These are phyloP conservation scores for Candida smagusa DNA, from an alignment of 1,139 yeast genomes.

Conservation along the genomic window DNA sequence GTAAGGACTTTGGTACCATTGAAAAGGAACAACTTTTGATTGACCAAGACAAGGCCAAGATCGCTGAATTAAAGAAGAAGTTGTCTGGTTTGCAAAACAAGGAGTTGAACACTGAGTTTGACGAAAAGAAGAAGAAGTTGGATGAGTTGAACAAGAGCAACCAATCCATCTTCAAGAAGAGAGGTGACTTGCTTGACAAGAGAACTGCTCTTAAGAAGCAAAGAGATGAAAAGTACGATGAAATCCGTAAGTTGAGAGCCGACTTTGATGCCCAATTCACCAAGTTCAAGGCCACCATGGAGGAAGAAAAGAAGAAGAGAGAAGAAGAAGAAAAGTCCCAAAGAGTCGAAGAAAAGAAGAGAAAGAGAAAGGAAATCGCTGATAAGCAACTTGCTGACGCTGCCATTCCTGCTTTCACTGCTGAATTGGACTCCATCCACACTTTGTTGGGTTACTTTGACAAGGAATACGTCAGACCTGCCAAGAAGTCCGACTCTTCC, in stretches of 20 bases:
- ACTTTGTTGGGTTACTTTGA: slow-evolving; percentile 70
- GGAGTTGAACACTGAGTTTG: slow-evolving; percentile 58
- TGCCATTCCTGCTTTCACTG: slow-evolving; percentile 81
- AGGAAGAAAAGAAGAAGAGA: slow-evolving; percentile 66
- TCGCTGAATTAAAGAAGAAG: slow-evolving; percentile 70
- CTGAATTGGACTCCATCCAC: slow-evolving; percentile 72
- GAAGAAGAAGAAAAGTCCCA: slow-evolving; percentile 63
- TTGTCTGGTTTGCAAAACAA: slow-evolving; percentile 62
- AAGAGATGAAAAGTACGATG: slow-evolving; percentile 65
- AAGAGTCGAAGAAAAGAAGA: slow-evolving; percentile 56
- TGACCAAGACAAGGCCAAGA: slow-evolving; percentile 76
- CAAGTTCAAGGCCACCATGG: slow-evolving; percentile 67
- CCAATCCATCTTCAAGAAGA: slow-evolving; percentile 65
- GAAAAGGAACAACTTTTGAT: slow-evolving; percentile 76
- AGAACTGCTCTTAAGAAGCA: slow-evolving; percentile 67
- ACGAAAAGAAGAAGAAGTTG: slow-evolving; percentile 59
- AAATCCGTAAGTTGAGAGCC: slow-evolving; percentile 60
- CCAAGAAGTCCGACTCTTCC: slow-evolving; percentile 34
- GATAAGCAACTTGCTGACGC: slow-evolving; percentile 65
- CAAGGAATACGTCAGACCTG: slow-evolving; percentile 70
- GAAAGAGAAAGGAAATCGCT: slow-evolving; percentile 61
- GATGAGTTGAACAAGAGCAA: slow-evolving; percentile 58
- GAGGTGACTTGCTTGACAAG: slow-evolving; percentile 59
- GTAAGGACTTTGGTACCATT: slow-evolving; percentile 73
- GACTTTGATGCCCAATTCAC: slow-evolving; percentile 72